Evolutionary conservation across 2,329 filamentous ascomycete genomes (phyloP).

Genomic region (Magnaporthales sp.): DNA sequence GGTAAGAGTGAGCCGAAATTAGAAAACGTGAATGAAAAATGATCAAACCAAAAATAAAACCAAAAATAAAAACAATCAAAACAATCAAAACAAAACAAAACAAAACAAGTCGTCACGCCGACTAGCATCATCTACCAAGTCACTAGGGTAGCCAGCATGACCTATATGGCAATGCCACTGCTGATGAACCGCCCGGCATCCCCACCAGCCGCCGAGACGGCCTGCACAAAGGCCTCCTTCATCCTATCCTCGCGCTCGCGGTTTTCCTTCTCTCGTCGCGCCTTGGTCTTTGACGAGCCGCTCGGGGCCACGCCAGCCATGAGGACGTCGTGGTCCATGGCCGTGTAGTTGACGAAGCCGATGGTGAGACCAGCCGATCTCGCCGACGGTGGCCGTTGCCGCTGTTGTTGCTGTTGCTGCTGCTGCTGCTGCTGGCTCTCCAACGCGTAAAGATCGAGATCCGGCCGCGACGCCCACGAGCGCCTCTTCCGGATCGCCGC

Average conservation of each 20-base stretch:
- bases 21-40: too few relatives aligned
- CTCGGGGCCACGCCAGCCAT: constrained; percentile 87
- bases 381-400: constrained; percentile 8
- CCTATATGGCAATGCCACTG: constrained; percentile 4
- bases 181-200: constrained; percentile 39
- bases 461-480: constrained; percentile 20
- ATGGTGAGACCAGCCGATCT: constrained; percentile 23
- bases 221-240: constrained; percentile 59
- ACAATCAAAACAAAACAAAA: too few relatives aligned
- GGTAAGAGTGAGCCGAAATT: too few relatives aligned
- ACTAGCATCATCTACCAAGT: too few relatives aligned
- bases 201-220: constrained; percentile 62
- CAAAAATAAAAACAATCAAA: too few relatives aligned
- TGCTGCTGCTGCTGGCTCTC: not conserved
- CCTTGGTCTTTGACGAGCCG: constrained; percentile 89
- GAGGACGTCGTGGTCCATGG: constrained; percentile 67
- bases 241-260: constrained; percentile 55
- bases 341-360: constrained; percentile 86
- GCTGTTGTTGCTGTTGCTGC: constrained; percentile 14
- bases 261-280: constrained; percentile 81
- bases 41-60: too few relatives aligned
- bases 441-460: not conserved
- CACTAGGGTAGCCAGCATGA: too few relatives aligned
- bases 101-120: too few relatives aligned
- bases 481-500: constrained; percentile 26